Percentiles rank a stretch among this genome's conserved stretches.
phyloP scores from a whole-genome alignment of 306 rosid genomes.

The Purshia tridentata region DNA sequence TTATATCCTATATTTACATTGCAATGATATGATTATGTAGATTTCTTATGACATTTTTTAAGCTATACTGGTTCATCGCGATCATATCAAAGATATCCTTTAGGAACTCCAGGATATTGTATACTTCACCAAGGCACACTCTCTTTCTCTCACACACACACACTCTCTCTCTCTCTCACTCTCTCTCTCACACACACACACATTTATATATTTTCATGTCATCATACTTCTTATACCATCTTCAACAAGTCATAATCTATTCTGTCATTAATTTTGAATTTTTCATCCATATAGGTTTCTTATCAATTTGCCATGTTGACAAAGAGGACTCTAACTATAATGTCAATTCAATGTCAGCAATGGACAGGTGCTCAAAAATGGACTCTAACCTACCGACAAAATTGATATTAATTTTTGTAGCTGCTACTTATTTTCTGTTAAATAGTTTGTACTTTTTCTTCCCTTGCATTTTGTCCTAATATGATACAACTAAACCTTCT shows the following conservation, averaged over 20 bases:
- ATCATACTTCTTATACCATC: not conserved
- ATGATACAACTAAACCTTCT: too few species aligned
- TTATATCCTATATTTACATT: slow-evolving; percentile 16
- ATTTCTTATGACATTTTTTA: slow-evolving; percentile 76
- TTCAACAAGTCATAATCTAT: not conserved
- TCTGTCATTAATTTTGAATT: too few species aligned
- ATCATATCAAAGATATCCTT: slow-evolving; percentile 65
- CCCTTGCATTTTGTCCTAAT: too few species aligned
- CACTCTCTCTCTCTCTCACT: not conserved
- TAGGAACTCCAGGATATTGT: slow-evolving; percentile 93
- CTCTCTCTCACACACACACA: too few species aligned
- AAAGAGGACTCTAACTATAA: too few species aligned
- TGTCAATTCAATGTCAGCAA: too few species aligned
- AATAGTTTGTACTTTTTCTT: too few species aligned
- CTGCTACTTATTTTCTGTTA: too few species aligned
- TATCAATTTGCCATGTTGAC: not conserved
- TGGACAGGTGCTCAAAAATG: too few species aligned
- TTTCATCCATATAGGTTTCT: too few species aligned
- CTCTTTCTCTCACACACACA: slow-evolving; percentile 28
- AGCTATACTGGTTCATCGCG: slow-evolving; percentile 82
- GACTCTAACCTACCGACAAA: too few species aligned
- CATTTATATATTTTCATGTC: not conserved
- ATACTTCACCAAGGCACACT: slow-evolving; percentile 71
- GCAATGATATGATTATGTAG: slow-evolving; percentile 43
- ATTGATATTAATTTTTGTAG: too few species aligned